These are phyloP conservation scores for Rossbeevera mucosa DNA, from an alignment of 768 basidiomycete species.

Conservation along the genomic window DNA sequence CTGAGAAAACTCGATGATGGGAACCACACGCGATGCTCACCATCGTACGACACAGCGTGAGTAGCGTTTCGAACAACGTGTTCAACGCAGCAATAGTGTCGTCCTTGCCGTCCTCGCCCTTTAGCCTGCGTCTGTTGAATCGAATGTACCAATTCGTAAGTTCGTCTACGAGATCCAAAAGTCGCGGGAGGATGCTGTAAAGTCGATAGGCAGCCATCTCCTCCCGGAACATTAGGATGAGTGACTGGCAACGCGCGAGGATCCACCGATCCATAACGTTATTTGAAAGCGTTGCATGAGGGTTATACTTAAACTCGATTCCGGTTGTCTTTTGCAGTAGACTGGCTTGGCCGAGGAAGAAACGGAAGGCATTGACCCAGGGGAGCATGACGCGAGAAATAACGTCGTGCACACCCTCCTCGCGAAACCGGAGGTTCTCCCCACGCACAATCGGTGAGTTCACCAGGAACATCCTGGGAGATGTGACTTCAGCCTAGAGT, in stretches of 20 bases:
- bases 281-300: conserved; percentile 73
- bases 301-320: conserved; percentile 78
- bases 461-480: conserved; percentile 87
- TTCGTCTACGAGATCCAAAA: conserved; percentile 90
- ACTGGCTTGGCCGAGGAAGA: conserved; percentile 94
- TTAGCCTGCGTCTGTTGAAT: conserved; percentile 92
- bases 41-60: conserved; percentile 94
- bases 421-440: conserved; percentile 96
- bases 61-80: conserved; percentile 91
- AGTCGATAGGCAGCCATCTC: conserved; percentile 98
- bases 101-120: conserved; percentile 88
- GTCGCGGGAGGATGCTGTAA: conserved; percentile 94
- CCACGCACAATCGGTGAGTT: conserved; percentile 98
- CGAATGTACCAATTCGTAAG: conserved; percentile 99
- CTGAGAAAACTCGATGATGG: not conserved
- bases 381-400: conserved; percentile 94
- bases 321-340: conserved; percentile 78
- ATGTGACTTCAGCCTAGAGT: not conserved
- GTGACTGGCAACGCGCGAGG: conserved; percentile 93
- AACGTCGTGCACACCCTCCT: conserved; percentile 96
- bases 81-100: conserved; percentile 88
- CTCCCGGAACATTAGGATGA: conserved; percentile 84
- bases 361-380: conserved; percentile 98
- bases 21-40: conserved; percentile 40
- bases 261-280: conserved; percentile 99